Conservation (phyloP, 23 red algal genomes). For the Agarophyton chilense region DNA sequence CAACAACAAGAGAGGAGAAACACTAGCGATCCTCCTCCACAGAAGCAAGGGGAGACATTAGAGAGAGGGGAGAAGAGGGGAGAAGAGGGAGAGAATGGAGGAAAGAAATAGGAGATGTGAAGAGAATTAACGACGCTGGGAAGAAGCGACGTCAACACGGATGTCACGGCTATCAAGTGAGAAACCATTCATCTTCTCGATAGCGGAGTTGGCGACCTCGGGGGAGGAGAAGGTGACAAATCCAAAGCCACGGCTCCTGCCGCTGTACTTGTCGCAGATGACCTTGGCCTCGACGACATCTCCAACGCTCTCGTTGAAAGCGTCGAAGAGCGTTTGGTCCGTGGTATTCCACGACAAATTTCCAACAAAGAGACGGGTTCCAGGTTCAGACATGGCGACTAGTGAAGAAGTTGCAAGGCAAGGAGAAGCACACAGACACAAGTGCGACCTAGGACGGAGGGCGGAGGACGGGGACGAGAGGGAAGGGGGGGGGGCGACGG, state of each 20-base stretch:
- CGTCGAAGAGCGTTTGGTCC: conserved; percentile 13
- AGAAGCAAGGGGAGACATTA: not conserved
- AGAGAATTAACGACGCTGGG: conserved; percentile 28
- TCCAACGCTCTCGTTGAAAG: conserved; percentile 16
- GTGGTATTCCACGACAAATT: conserved; percentile 77
- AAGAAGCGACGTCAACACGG: conserved; percentile 76
- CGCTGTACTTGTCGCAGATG: conserved; percentile 57
- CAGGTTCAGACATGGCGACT: conserved; percentile 26
- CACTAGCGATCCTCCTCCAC: no score
- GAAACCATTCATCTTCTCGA: conserved; percentile 62
- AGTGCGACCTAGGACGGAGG: not conserved
- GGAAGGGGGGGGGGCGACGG: not conserved
- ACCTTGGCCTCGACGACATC: conserved; percentile 70
- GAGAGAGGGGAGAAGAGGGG: not conserved
- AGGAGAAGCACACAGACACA: not conserved
- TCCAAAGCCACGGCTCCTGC: conserved; percentile 71
- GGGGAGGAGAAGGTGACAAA: conserved; percentile 66
- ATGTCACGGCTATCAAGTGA: conserved; percentile 61
- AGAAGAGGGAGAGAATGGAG: not conserved
- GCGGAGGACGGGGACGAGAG: not conserved
- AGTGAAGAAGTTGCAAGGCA: no score
- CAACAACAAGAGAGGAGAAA: no score
- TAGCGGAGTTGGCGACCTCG: conserved; percentile 28
- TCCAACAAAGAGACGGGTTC: conserved; percentile 73
- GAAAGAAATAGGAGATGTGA: not conserved